Base-by-base conservation (phyloP, 2,329 filamentous ascomycete species). In the Neonectria sp. region DNA sequence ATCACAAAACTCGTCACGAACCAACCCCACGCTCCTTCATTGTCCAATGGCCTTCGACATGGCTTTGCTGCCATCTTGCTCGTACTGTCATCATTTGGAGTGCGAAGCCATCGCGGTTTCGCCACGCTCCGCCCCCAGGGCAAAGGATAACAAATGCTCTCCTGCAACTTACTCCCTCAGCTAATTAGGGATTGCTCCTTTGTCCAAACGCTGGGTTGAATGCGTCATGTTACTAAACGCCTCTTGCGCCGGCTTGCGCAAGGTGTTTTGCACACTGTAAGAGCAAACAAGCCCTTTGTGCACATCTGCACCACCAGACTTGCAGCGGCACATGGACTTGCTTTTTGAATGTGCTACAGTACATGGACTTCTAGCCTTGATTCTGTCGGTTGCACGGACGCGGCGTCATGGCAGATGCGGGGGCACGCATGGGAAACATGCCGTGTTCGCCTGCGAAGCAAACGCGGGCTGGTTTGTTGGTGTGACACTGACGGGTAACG, bases 181-280 rank as follows among this genome's bases (percentile, higher is more conserved):
- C 46, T 27, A 21, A 21, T 21, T 21, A 61, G 15, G 35, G 52
- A 57, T 57, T 40, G 33, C 57, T 21, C 25, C 37, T 27, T 29
- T 27, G 29, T 11, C 21, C 9, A 24, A 53, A 35, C 21, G 21
- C 21, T 21, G 21, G 21, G 21, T 21, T 21, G 21, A 21, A 21
- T 21, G 21, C 21, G 21, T 21, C 21, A 21, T 21, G 21, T 21
- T 21, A 21, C 21, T 21, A 21, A 21, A 21, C n/a, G 31, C 51
- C n/a, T 35, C 15, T 53, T 31, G 9, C 12, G 12, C 8, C 25
- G 12, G 31, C n/a, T 45, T 45, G 40, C 40, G 17, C 40, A 43
- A 43, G 6, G 40, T 9, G n/a, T 24, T 45, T 68, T 45, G 49
- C 72, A 75, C 69, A 75, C 67, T 71, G 72, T 70, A 62, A 15